phyloP scores from a whole-genome alignment of 257 asterid species.

The Phtheirospermum japonicum region DNA sequence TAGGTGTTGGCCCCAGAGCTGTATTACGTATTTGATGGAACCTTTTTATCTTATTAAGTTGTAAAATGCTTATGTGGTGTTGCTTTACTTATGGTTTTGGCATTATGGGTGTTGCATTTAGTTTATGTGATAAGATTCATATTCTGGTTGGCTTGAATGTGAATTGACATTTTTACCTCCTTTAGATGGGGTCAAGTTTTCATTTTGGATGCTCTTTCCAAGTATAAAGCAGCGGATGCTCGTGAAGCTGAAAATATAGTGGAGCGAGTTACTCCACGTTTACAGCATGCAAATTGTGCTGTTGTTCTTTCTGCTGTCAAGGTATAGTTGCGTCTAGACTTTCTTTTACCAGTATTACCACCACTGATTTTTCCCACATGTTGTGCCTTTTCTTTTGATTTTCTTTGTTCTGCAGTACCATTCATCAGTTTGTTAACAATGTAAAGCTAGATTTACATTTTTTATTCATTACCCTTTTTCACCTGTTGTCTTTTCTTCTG shows the following conservation, averaged over 20 bases:
- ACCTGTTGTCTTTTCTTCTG: not conserved
- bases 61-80: conserved; percentile 15
- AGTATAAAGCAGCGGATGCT: conserved; percentile 90
- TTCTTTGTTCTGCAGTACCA: not conserved
- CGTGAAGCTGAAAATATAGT: conserved; percentile 99
- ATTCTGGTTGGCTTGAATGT: conserved; percentile 19
- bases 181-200: conserved; percentile 99
- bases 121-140: conserved; percentile 16
- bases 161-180: conserved; percentile 22
- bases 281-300: conserved; percentile 99
- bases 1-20: not conserved
- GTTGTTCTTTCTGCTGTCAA: conserved; percentile 99
- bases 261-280: conserved; percentile 95
- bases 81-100: conserved; percentile 3
- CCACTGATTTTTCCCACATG: conserved; percentile 2
- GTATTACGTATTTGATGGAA: not conserved
- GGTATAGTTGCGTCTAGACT: conserved; percentile 43
- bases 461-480: conserved; percentile 20
- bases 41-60: conserved; percentile 1
- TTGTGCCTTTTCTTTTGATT: conserved; percentile 16
- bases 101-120: conserved; percentile 1
- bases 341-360: conserved; percentile 12
- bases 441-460: not conserved
- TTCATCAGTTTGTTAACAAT: not conserved
- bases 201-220: conserved; percentile 97